Evolutionary conservation across 805 yeast species (phyloP), one percentile per base, ranked within the genome.

Genomic region (Teunomyces kruisii): DNA sequence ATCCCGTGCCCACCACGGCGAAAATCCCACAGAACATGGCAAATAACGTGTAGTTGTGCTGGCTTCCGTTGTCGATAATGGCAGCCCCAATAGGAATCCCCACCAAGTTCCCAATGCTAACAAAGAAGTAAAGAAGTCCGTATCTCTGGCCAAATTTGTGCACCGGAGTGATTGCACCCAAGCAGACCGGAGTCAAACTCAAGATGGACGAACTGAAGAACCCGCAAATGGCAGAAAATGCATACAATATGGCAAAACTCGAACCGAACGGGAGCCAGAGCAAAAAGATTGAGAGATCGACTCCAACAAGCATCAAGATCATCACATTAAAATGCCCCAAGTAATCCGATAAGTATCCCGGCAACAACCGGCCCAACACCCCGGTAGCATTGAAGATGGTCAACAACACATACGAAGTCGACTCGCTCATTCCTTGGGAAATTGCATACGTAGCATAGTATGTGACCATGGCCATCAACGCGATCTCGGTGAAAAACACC

Each of bases 261-360:
- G 57, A 46, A 0, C 88, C 89, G 44, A 82, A 76, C 1, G 91
- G 90, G 15, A 83, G 62, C 90, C 90, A 84, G n/a, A 84, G 54
- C 0, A 72, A 69, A 39, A 84, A 65, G 2, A 79, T 70, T 14
- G 79, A 59, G 0, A 83, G 9, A 1, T 75, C 64, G n/a, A 78
- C 66, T 6, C 79, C 62, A 2, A 60, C 28, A n/a, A 77, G 59
- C 67, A 81, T 74, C 2, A 69, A 36, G 9, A 72, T 59, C 77
- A 81, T 78, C 43, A 81, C 72, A 56, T 82, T 84, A 59, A 75
- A 81, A 16, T 76, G 68, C 3, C 89, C 89, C 39, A 68, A 52
- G 26, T 56, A 56, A 54, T 81, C 87, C 2, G 86, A 82, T 3
- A 74, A 47, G 40, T 67, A 60, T 3, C 84, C 86, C 0, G 86